phyloP scores from a whole-genome alignment of 257 asterid genomes.

The Nicotiana attenuata region DNA sequence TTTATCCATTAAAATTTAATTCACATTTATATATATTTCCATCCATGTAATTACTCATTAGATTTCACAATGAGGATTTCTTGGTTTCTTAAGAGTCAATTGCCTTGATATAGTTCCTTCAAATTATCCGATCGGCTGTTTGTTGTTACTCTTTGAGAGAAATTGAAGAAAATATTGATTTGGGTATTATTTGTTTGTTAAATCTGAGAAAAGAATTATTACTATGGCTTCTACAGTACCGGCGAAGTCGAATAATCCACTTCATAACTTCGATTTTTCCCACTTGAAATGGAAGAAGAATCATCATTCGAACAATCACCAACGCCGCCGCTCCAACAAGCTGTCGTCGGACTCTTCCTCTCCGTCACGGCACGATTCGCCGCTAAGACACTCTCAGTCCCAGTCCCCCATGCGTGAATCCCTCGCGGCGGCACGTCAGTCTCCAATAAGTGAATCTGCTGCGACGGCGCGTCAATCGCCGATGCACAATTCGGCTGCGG shows the following conservation, averaged over 20 bases:
- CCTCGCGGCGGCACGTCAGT: neutral
- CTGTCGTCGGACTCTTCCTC: neutral
- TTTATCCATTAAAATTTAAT: no score
- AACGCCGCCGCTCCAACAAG: constrained; percentile 53
- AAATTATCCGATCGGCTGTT: neutral
- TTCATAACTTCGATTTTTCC: constrained; percentile 57
- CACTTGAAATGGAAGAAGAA: constrained; percentile 66
- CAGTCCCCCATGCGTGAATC: constrained; percentile 6
- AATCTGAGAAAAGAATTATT: neutral
- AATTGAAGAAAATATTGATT: neutral
- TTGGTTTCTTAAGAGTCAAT: neutral
- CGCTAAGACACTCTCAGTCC: neutral
- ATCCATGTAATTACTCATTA: neutral
- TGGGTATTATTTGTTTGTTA: neutral
- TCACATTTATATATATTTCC: neutral
- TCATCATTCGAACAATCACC: constrained; percentile 25
- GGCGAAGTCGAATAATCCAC: constrained; percentile 58
- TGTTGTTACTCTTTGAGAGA: neutral
- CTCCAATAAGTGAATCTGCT: neutral
- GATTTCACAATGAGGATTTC: neutral
- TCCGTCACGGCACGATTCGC: constrained; percentile 6
- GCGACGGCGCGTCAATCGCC: neutral
- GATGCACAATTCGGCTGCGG: neutral
- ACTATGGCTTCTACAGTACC: constrained; percentile 44
- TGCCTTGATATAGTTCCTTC: neutral